These are phyloP conservation scores for Artemisia tridentata DNA, from an alignment of 129 eudicot genomes.

Conservation along the genomic window DNA sequence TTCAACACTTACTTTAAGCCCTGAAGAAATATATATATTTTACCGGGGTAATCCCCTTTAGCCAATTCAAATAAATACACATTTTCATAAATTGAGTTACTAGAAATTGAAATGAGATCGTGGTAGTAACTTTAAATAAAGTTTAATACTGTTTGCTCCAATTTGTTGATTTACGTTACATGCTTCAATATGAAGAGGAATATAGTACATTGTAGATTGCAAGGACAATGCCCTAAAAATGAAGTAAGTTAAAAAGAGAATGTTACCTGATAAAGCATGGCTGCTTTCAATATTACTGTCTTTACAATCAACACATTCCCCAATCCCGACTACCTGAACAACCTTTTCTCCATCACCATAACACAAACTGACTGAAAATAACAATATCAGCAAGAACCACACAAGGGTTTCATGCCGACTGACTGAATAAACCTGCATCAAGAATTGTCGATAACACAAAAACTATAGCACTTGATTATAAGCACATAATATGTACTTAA, in stretches of 20 bases:
- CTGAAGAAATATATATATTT: no score
- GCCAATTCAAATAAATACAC: slow-evolving; percentile 5
- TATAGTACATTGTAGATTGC: not conserved
- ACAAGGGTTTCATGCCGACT: slow-evolving; percentile 37
- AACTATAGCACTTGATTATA: slow-evolving; percentile 2
- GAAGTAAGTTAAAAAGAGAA: not conserved
- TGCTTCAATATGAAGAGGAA: not conserved
- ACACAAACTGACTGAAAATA: slow-evolving; percentile 40
- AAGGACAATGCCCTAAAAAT: slow-evolving; percentile 1
- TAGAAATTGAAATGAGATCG: not conserved
- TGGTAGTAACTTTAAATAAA: not conserved
- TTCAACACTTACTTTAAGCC: slow-evolving; percentile 71
- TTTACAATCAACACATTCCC: slow-evolving; percentile 83
- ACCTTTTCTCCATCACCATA: slow-evolving; percentile 48
- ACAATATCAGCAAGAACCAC: slow-evolving; percentile 49
- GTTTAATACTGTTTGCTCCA: not conserved
- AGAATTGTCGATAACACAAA: slow-evolving; percentile 11
- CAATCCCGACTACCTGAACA: slow-evolving; percentile 65
- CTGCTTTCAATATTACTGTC: slow-evolving; percentile 52
- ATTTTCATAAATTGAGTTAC: slow-evolving; percentile 1
- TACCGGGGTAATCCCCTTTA: no score
- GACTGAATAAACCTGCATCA: slow-evolving; percentile 48
- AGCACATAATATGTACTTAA: slow-evolving; percentile 10
- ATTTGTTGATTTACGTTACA: not conserved
- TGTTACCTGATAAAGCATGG: slow-evolving; percentile 80